These are phyloP conservation scores for Sarocladiaceae sp. DNA, from an alignment of 2,329 filamentous ascomycete species.

Conservation along the genomic window DNA sequence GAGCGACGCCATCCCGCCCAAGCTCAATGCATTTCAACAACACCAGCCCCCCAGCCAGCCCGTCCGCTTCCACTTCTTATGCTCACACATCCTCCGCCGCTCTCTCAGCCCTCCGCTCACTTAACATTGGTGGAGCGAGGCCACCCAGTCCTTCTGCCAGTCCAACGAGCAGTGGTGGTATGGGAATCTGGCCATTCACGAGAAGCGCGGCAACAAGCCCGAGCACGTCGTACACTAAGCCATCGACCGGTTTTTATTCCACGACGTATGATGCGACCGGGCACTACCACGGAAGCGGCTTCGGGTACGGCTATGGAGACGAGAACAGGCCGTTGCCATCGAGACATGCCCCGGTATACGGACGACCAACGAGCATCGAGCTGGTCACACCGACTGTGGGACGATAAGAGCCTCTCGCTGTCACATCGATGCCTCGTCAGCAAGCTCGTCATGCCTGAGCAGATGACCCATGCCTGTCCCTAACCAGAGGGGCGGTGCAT, in stretches of 20 bases:
- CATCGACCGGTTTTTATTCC: constrained; percentile 37
- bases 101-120: constrained; percentile 48
- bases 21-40: constrained; percentile 47
- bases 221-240: constrained; percentile 42
- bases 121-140: constrained; percentile 34
- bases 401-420: not conserved
- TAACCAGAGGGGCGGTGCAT: not conserved
- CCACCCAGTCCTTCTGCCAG: constrained; percentile 52
- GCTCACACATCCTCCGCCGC: constrained; percentile 40
- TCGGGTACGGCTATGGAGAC: constrained; percentile 27
- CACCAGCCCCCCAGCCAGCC: constrained; percentile 45
- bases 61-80: constrained; percentile 23
- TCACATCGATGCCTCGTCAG: not conserved
- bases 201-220: constrained; percentile 44
- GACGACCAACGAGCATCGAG: constrained; percentile 57
- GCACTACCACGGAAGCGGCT: constrained; percentile 27
- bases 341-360: constrained; percentile 46
- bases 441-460: not conserved
- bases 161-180: constrained; percentile 33
- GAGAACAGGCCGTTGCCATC: constrained; percentile 52
- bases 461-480: not conserved
- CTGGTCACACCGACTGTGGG: constrained; percentile 47
- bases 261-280: constrained; percentile 45
- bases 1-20: constrained; percentile 56
- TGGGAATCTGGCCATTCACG: constrained; percentile 46